Evolutionary conservation across 768 basidiomycete species (phyloP), one percentile per base, ranked within the genome.

Genomic region (Lenzites betulinus): DNA sequence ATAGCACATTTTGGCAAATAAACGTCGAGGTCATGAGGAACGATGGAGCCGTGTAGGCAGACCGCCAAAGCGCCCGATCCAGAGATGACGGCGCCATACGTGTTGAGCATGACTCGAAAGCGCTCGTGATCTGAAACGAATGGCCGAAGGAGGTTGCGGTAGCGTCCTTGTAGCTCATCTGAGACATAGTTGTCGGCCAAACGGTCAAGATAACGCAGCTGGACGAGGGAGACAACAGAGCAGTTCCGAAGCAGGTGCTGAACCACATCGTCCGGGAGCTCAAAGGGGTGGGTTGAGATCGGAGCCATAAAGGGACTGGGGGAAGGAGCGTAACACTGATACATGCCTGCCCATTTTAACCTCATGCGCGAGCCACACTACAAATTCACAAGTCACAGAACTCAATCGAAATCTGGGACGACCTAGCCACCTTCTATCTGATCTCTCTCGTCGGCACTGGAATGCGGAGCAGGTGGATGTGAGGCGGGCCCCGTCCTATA

Each of bases 231-330:
- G 4, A 23, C 8, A 7, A 18, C 20, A 23, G 44, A 26, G n/a
- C n/a, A 4, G 25, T 46, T 4, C 22, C 22, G 9, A 5, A 22
- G 22, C 22, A 23, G 44, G 16, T 46, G 22, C 20, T 6, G 18
- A 28, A 47, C 49, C 52, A 3, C 18, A 39, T 16, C 12, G 41
- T 42, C 5, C 41, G n/a, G 41, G n/a, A 11, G 41, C 12, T 11
- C 6, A 18, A 42, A 18, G 7, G 41, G 26, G 57, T 23, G 43
- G 55, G 35, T 36, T 7, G 35, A 36, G 13, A 13, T 13, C 35
- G 35, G 35, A 70, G 64, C 33, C 57, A 61, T 51, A 65, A 3
- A 49, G 30, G 4, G 2, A 8, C 13, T 28, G 18, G 20, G 16
- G 11, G 12, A 44, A 7, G 2, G 6, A n/a, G 20, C 23, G 9